Conservation (phyloP, 495 filamentous ascomycete species). For the Neurospora hispaniola region DNA sequence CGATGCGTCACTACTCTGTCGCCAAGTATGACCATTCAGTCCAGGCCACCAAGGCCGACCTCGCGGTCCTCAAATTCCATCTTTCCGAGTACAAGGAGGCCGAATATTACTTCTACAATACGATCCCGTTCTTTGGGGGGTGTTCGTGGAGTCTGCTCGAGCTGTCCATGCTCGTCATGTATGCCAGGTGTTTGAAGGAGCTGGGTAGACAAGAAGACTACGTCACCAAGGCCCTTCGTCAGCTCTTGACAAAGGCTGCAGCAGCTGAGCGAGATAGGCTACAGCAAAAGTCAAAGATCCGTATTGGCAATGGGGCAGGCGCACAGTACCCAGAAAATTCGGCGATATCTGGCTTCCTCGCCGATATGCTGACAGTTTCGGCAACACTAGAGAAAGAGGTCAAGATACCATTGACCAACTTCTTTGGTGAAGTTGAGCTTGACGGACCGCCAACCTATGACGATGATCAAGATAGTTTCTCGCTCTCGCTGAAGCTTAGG, state of each 20-base stretch:
- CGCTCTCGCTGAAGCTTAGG: slow-evolving; percentile 55
- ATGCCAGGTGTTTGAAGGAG: slow-evolving; percentile 72
- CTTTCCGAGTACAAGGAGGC: slow-evolving; percentile 62
- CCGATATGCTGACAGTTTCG: slow-evolving; percentile 55
- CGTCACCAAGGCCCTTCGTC: slow-evolving; percentile 57
- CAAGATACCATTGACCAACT: slow-evolving; percentile 54
- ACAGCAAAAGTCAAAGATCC: slow-evolving; percentile 26
- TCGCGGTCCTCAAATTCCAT: slow-evolving; percentile 73
- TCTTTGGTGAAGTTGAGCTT: slow-evolving; percentile 61
- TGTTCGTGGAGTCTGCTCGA: slow-evolving; percentile 73
- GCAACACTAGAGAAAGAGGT: slow-evolving; percentile 52
- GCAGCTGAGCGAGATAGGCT: slow-evolving; percentile 40
- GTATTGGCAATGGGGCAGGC: slow-evolving; percentile 5
- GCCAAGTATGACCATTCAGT: slow-evolving; percentile 67
- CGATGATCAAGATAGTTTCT: slow-evolving; percentile 66
- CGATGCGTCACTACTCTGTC: slow-evolving; percentile 62
- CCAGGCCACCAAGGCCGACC: slow-evolving; percentile 68
- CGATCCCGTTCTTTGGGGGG: slow-evolving; percentile 72
- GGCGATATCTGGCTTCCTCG: slow-evolving; percentile 50
- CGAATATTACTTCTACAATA: slow-evolving; percentile 67
- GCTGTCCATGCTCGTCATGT: slow-evolving; percentile 72
- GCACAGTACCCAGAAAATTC: slow-evolving; percentile 42
- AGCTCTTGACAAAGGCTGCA: slow-evolving; percentile 67
- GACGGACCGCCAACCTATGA: slow-evolving; percentile 61
- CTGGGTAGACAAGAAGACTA: slow-evolving; percentile 71